A percentile compares a stretch with the other conserved stretches of the same genome.
Evolutionary conservation across 225 moss, liverwort and hornwort species (phyloP).

Genomic region (Asterella californica): DNA sequence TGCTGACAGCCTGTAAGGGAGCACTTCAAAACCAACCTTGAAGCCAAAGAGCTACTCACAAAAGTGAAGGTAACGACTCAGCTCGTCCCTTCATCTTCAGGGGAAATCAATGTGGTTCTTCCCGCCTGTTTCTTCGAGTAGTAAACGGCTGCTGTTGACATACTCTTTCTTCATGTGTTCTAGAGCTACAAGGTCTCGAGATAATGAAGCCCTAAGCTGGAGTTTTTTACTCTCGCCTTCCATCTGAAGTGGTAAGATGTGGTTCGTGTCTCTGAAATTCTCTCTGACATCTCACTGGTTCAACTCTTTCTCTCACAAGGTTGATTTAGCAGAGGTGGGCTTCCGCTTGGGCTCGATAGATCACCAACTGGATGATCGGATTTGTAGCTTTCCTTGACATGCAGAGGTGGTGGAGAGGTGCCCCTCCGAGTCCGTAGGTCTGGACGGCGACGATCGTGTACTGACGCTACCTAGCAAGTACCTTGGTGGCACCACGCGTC

Average conservation of each 20-base stretch:
- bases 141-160: neutral
- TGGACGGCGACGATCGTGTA: neutral
- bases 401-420: neutral
- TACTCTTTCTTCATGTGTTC: neutral
- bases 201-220: neutral
- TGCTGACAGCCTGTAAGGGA: slow-evolving; percentile 70
- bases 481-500: neutral
- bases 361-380: neutral
- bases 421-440: neutral
- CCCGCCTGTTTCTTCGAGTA: neutral
- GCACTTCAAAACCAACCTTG: slow-evolving; percentile 72
- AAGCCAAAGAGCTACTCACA: slow-evolving; percentile 69
- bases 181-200: slow-evolving; percentile 34
- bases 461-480: neutral
- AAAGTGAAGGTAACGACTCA: slow-evolving; percentile 60
- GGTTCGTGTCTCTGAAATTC: neutral
- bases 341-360: neutral
- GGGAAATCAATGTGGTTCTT: neutral
- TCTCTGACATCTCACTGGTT: neutral
- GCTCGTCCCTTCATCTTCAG: neutral
- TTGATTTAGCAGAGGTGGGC: neutral
- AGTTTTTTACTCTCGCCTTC: neutral
- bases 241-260: neutral
- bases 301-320: neutral
- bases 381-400: neutral